A percentile compares a stretch with the other conserved stretches of the same genome.
Conservation (phyloP, 2,329 filamentous ascomycete species). For the Penicillium sp. region DNA sequence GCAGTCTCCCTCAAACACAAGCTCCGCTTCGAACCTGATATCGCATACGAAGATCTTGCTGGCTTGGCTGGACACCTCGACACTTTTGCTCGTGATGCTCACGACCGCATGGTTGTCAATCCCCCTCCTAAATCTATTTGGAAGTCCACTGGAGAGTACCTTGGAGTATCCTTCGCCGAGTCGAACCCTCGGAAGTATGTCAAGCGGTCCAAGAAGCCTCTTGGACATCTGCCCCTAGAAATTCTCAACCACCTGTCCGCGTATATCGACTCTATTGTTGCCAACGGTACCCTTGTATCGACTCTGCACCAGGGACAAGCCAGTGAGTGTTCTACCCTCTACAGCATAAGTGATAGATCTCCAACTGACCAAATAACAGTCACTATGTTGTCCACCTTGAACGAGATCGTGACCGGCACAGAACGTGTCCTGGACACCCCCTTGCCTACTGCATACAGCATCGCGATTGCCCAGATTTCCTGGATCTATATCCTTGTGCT, state of each 20-base stretch:
- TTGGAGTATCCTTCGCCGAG: slow-evolving; percentile 73
- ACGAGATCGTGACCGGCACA: slow-evolving; percentile 69
- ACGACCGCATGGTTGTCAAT: slow-evolving; percentile 41
- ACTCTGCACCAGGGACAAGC: slow-evolving; percentile 41
- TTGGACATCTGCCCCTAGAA: slow-evolving; percentile 81
- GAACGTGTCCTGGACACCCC: slow-evolving; percentile 81
- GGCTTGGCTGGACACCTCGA: slow-evolving; percentile 70
- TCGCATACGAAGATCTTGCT: slow-evolving; percentile 70
- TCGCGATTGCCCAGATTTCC: slow-evolving; percentile 81
- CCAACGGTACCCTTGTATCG: slow-evolving; percentile 38
- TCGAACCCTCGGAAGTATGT: slow-evolving; percentile 76
- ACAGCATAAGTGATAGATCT: not conserved
- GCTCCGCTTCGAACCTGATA: slow-evolving; percentile 79
- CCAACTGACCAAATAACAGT: slow-evolving; percentile 37
- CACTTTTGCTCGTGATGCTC: slow-evolving; percentile 67
- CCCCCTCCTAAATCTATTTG: slow-evolving; percentile 52
- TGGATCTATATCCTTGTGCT: slow-evolving; percentile 79
- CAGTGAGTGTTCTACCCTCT: slow-evolving; percentile 27
- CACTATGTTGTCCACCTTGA: slow-evolving; percentile 62
- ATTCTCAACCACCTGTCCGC: slow-evolving; percentile 70
- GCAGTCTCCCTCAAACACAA: slow-evolving; percentile 77
- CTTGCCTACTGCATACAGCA: slow-evolving; percentile 77
- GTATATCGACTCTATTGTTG: slow-evolving; percentile 62
- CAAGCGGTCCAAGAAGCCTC: slow-evolving; percentile 68
- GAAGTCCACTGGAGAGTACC: slow-evolving; percentile 68